phyloP scores from a whole-genome alignment of 2,329 filamentous ascomycete species.

The Scedosporium apiospermum region DNA sequence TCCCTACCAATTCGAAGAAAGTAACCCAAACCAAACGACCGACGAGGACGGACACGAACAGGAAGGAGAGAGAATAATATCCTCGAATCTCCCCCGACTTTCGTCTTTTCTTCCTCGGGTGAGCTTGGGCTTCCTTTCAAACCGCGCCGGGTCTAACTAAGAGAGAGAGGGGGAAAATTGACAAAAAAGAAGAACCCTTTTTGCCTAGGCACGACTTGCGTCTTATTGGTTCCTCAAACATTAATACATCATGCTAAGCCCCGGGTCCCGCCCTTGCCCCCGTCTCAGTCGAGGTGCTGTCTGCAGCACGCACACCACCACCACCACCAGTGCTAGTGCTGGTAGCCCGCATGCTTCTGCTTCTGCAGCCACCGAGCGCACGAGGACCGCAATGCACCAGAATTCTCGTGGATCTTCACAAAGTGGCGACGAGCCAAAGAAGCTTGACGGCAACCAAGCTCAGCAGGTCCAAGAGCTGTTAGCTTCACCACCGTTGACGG shows the following conservation, averaged over 20 bases:
- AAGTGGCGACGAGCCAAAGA: not conserved
- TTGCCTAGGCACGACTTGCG: not conserved
- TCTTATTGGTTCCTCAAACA: conserved; percentile 15
- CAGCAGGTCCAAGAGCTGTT: not conserved
- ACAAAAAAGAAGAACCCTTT: not conserved
- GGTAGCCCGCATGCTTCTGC: not conserved
- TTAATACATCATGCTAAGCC: conserved; percentile 28
- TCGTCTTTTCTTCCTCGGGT: not conserved
- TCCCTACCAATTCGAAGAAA: not conserved
- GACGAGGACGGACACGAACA: not conserved
- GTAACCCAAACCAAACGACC: too few relatives aligned
- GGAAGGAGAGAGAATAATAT: not conserved
- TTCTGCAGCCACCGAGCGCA: not conserved
- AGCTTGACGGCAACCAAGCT: not conserved
- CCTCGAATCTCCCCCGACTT: not conserved
- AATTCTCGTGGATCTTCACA: not conserved
- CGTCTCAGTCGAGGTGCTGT: not conserved
- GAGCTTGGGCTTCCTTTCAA: not conserved
- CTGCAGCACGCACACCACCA: not conserved
- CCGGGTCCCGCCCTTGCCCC: conserved; percentile 1
- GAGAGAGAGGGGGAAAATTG: not conserved
- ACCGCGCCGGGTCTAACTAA: not conserved
- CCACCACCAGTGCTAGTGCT: not conserved
- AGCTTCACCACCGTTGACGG: not conserved
- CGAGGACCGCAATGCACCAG: not conserved